Evolutionary conservation across 2,329 filamentous ascomycete genomes (phyloP), one percentile per base, ranked within the genome.

Genomic region (Salinomyces thailandicus): DNA sequence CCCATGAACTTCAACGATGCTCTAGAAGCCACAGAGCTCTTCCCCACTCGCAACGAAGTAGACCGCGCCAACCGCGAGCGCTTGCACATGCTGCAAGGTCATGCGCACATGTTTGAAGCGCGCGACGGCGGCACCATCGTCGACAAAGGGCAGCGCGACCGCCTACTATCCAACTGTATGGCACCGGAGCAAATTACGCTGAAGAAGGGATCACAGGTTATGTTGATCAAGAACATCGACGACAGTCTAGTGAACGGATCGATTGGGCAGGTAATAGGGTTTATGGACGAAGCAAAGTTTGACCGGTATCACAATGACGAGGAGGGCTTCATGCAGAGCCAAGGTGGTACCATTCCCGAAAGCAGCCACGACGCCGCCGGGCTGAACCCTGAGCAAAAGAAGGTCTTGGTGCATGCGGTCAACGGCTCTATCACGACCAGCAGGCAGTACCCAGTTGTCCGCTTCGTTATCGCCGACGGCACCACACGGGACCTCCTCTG

Each of bases 151-250:
- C 61, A 80, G 24, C 79, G 84, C 19, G 85, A 93, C 31, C 87
- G 78, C 54, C 62, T 96, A 0, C 67, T 98, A 5, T 62, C 73
- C 5, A 94, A 89, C 54, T 93, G 93, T 75, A 95, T 98, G 83
- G 87, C 91, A 0, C 87, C 91, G 0, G 80, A 81, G 49, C 55
- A 62, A 0, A 74, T 98, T 14, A 76, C 82, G 20, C 64, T 98
- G 18, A 96, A 95, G 60, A 80, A 91, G 44, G 85, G 86, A 7
- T 85, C 91, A 0, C 93, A 98, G 57, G 93, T 98, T 30, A 98
- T 98, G 91, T 68, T 98, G n/a, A 95, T 98, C 69, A 98, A 98
- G 61, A 98, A 98, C 51, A 80, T 96, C 63, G 91, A 98, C 54
- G 85, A 94, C 26, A 79, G 76, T 0, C 71, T 98, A 0, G 91